Conservation (phyloP, 768 basidiomycete species). For the Tricholoma flavovirens region DNA sequence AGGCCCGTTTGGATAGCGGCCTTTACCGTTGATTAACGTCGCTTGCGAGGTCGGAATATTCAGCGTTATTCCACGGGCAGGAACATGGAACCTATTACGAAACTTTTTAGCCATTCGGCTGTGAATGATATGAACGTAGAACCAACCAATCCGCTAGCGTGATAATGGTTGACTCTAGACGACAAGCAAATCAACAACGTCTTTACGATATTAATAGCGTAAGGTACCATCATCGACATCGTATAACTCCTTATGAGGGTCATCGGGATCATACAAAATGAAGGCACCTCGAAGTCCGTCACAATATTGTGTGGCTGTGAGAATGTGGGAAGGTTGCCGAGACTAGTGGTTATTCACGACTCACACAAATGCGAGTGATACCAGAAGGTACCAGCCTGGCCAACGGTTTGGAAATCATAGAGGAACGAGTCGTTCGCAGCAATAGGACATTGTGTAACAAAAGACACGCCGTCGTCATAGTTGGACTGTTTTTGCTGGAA, state of each 20-base stretch:
- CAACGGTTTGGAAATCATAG: slow-evolving; percentile 25
- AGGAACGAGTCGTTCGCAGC: slow-evolving; percentile 25
- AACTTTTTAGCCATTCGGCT: too few relatives aligned
- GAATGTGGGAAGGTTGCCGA: neutral
- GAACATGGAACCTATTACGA: neutral
- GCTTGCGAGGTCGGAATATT: slow-evolving; percentile 7
- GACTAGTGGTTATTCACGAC: neutral
- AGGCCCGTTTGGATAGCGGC: slow-evolving; percentile 24
- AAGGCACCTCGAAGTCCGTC: slow-evolving; percentile 48
- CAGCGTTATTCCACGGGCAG: neutral
- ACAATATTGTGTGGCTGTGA: slow-evolving; percentile 43
- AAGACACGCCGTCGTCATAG: slow-evolving; percentile 12
- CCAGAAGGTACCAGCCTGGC: slow-evolving; percentile 31
- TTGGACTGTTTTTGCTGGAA: slow-evolving; percentile 5
- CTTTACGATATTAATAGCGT: neutral
- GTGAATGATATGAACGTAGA: too few relatives aligned
- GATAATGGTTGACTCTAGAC: neutral
- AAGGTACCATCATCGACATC: slow-evolving; percentile 2
- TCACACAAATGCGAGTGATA: slow-evolving; percentile 7
- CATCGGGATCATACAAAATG: slow-evolving; percentile 35
- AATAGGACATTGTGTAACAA: slow-evolving; percentile 34
- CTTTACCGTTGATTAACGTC: slow-evolving; percentile 33
- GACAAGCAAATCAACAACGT: too few relatives aligned
- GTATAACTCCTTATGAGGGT: neutral
- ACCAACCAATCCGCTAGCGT: neutral